Base-by-base conservation (phyloP, 805 yeast species). In the Brettanomyces anomalus region DNA sequence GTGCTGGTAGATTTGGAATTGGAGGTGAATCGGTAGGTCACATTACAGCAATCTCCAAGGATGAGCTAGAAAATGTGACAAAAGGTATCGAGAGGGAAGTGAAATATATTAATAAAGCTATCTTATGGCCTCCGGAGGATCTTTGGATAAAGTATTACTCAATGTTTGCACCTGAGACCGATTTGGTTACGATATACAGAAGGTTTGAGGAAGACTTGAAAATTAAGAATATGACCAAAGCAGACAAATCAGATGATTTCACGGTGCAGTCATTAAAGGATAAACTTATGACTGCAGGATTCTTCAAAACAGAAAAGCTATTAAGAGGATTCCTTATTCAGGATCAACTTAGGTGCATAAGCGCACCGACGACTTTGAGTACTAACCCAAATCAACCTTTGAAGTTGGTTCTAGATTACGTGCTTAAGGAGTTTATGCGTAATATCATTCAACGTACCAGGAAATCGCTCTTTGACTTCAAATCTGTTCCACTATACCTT, bases 1-100 rank as follows among this genome's bases (percentile, higher is more conserved):
- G 98, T 48, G 98, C 98, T 0, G 98, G 98, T 2, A 65, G 98
- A 47, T 93, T 66, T 48, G 67, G 66, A 15, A 52, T 58, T 31
- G 62, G 61, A 21, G 28, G 28, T 11, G 55, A 50, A 15, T 49
- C 55, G 13, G 54, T 61, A 30, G 81, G 81, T 0, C 66, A 68
- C 50, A 79, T 84, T 1, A 71, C 82, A 0, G 77, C 88, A 0
- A 64, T 78, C 44, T 59, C 62, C 15, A 40, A 51, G 3, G 53
- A 57, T 3, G 80, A 74, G 35, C 61, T 81, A 43, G 53, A 55
- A 1, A 64, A 64, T 39, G 66, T 87, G 11, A 59, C 56, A 33
- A 53, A 62, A 13, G 71, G 72, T 21, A 68, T 87, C 64, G 56
- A 65, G 0, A 62, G 71, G 1, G 78, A 79, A 0, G 69, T 79